Conservation (phyloP, 2,329 filamentous ascomycete species). For the Aotearoamyces nothofagi region DNA sequence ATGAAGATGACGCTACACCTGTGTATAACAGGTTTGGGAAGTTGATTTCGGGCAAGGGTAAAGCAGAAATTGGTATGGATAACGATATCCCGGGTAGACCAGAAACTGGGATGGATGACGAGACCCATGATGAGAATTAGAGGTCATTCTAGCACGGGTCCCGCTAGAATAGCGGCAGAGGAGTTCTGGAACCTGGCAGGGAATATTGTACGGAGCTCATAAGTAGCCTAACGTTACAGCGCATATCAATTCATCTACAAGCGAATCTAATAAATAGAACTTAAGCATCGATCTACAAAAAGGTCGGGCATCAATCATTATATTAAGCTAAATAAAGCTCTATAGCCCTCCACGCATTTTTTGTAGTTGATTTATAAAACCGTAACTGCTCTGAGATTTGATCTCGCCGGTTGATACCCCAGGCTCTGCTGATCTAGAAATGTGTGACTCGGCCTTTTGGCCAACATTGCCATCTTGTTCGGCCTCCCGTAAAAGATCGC, state of each 20-base stretch:
- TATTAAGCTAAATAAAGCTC: constrained; percentile 1
- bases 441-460: constrained; percentile 13
- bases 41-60: constrained; percentile 17
- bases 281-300: too few relatives aligned
- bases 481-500: constrained; percentile 17
- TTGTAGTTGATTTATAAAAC: constrained; percentile 21
- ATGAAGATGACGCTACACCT: constrained; percentile 14
- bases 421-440: constrained; percentile 6
- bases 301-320: too few relatives aligned
- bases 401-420: constrained; percentile 8
- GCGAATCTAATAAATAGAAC: too few relatives aligned
- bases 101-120: too few relatives aligned
- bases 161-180: too few relatives aligned
- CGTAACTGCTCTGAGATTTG: constrained; percentile 17
- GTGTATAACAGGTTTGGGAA: constrained; percentile 24
- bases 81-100: neutral
- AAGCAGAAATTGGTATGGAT: neutral
- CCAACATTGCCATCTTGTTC: constrained; percentile 14
- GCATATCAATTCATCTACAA: too few relatives aligned
- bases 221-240: too few relatives aligned
- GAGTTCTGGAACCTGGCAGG: too few relatives aligned
- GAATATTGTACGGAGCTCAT: too few relatives aligned
- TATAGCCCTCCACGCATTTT: constrained; percentile 18
- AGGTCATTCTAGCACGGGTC: too few relatives aligned
- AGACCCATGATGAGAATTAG: neutral